Conservation (phyloP, 1,284 basidiomycete species). For the Heterobasidion irregulare region DNA sequence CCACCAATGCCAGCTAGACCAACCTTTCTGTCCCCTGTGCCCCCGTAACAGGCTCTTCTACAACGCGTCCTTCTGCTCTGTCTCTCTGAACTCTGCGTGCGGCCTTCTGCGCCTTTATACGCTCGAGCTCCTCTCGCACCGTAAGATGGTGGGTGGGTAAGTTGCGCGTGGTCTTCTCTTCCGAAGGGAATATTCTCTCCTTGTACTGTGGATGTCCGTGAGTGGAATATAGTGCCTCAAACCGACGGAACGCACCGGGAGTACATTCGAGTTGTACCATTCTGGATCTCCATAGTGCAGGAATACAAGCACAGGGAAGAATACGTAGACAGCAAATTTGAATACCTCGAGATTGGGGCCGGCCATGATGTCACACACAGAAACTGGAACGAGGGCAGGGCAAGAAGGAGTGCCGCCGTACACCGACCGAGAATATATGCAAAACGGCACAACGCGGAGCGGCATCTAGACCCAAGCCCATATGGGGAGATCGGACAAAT, state of each 20-base stretch:
- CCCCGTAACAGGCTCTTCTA: conserved; percentile 13
- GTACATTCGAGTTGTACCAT: conserved; percentile 77
- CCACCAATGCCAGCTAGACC: not conserved
- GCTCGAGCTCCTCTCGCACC: conserved; percentile 58
- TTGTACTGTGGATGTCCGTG: conserved; percentile 43
- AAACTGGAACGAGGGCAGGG: too few species aligned
- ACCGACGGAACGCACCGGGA: conserved; percentile 58
- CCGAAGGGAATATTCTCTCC: conserved; percentile 59
- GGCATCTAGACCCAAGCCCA: too few species aligned
- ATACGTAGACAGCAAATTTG: conserved; percentile 85
- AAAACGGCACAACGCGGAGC: too few species aligned
- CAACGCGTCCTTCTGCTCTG: conserved; percentile 25
- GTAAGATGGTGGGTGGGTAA: conserved; percentile 58
- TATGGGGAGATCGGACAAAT: too few species aligned
- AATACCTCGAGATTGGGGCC: conserved; percentile 83
- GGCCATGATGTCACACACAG: conserved; percentile 37
- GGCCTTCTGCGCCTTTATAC: conserved; percentile 57
- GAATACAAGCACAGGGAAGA: conserved; percentile 79
- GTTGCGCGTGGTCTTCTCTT: conserved; percentile 45
- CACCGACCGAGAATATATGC: too few species aligned
- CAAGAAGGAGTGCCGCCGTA: too few species aligned
- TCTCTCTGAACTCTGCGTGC: conserved; percentile 33
- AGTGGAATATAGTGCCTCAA: not conserved
- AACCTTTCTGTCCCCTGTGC: not conserved
- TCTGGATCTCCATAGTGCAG: conserved; percentile 85